Evolutionary conservation across 352 stramenopile genomes (phyloP).

Genomic region (Phytophthora aleatoria): DNA sequence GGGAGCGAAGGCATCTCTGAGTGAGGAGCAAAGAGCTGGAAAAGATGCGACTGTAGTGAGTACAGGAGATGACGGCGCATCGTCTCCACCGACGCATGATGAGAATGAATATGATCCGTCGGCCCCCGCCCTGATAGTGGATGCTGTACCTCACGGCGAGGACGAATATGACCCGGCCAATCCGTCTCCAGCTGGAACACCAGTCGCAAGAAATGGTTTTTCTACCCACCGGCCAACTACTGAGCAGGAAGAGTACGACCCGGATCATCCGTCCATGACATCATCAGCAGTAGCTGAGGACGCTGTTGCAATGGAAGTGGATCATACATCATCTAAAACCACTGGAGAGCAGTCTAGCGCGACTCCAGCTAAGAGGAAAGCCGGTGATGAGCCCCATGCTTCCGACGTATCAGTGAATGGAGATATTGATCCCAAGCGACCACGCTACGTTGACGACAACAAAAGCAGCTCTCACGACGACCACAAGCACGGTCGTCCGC

Average conservation of each 20-base stretch:
- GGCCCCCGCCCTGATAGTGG: not conserved
- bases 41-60: not conserved
- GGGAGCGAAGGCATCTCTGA: not conserved
- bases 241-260: conserved; percentile 47
- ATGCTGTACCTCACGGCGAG: conserved; percentile 32
- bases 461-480: conserved; percentile 24
- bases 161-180: conserved; percentile 51
- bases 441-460: conserved; percentile 17
- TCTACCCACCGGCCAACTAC: not conserved
- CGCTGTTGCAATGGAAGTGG: conserved; percentile 29
- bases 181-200: conserved; percentile 29
- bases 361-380: conserved; percentile 35
- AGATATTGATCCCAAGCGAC: conserved; percentile 26
- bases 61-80: not conserved
- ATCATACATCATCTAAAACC: conserved; percentile 9
- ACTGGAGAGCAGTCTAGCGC: not conserved
- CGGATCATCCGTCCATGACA: conserved; percentile 42
- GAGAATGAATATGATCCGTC: conserved; percentile 34
- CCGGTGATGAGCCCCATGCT: conserved; percentile 13
- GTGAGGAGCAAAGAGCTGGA: conserved; percentile 4
- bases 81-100: conserved; percentile 13
- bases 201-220: conserved; percentile 13
- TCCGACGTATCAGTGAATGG: conserved; percentile 10
- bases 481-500: conserved; percentile 28
- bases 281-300: conserved; percentile 10